Base-by-base conservation (phyloP, 805 yeast genomes). In the Starmerella tilneyi region DNA sequence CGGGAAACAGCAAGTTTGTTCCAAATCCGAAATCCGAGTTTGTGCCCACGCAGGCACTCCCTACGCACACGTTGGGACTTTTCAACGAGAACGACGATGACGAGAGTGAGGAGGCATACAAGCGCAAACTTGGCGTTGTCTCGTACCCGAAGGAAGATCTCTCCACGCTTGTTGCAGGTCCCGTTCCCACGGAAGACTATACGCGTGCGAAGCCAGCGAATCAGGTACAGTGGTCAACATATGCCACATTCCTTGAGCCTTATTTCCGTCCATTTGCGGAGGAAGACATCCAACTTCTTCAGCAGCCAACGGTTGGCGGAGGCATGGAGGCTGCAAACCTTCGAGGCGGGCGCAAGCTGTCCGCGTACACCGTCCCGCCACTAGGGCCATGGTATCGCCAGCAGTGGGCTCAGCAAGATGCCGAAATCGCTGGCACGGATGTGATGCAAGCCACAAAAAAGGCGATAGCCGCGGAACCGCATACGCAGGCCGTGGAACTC, bases 201-300 rank as follows among this genome's bases (percentile, higher is more conserved):
- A 79, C 95, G 5, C 76, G 78, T 50, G 76, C 79, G 12, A 89
- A 88, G 57, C 88, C 88, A 16, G 64, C 85, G 2, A 89, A 85
- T 62, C 98, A 92, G 65, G 92, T 89, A 15, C 96, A 86, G 58
- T 86, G 83, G 60, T 71, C 83, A 11, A 88, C 98, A 0, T 92
- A 84, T 60, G 81, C 84, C 53, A 66, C 88, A 1, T 84, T 81
- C 54, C 73, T 86, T 29, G 98, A 92, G 60, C 83, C 88, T 24
- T 89, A 75, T 60, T 88, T 81, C 65, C 71, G 94, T 50, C 73
- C 75, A 2, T 84, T 75, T 55, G 67, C 71, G 15, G 94, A 82
- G 49, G 96, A 89, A 27, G 98, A 92, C 59, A 57, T 85, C 34
- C 76, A 78, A 44, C 76, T 86, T 54, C 64, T 89, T 45, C 76